These are phyloP conservation scores for Limnomonas spitsbergensis DNA, from an alignment of 139 green algal genomes.

Conservation along the genomic window DNA sequence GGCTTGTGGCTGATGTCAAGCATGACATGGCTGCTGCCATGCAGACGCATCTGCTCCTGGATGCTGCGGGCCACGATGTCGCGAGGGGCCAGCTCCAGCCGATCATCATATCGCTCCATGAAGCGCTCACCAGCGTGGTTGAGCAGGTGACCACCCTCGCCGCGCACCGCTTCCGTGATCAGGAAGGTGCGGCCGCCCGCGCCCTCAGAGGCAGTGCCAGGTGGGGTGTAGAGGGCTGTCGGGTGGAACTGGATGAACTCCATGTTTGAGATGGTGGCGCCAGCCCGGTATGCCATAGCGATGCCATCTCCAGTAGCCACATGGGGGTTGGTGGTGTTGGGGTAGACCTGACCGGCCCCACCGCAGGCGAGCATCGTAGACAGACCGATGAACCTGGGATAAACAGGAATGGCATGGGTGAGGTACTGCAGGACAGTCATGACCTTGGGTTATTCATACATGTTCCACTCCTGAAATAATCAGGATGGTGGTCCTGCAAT, in stretches of 20 bases:
- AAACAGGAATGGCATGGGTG: no score
- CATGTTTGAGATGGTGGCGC: conserved; percentile 86
- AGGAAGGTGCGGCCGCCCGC: conserved; percentile 72
- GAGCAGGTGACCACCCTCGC: conserved; percentile 85
- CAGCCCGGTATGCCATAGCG: conserved; percentile 87
- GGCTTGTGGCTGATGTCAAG: conserved; percentile 91
- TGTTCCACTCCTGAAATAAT: no score
- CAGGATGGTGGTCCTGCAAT: no score
- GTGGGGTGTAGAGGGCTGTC: conserved; percentile 82
- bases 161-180: conserved; percentile 94
- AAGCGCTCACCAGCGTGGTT: conserved; percentile 88
- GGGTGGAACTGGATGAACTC: conserved; percentile 99
- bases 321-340: conserved; percentile 94
- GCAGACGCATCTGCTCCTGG: conserved; percentile 76
- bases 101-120: conserved; percentile 88
- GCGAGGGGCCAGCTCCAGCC: conserved; percentile 90
- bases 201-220: conserved; percentile 18
- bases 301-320: conserved; percentile 95
- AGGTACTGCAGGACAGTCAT: no score
- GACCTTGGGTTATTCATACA: no score
- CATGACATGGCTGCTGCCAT: conserved; percentile 74
- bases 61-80: conserved; percentile 93
- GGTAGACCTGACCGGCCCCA: conserved; percentile 91
- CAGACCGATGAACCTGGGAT: conserved; percentile 58
- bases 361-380: conserved; percentile 89